Percentiles rank a stretch among this genome's conserved stretches.
phyloP scores from a whole-genome alignment of 2,329 filamentous ascomycete species.

The Aureobasidium pullulans region DNA sequence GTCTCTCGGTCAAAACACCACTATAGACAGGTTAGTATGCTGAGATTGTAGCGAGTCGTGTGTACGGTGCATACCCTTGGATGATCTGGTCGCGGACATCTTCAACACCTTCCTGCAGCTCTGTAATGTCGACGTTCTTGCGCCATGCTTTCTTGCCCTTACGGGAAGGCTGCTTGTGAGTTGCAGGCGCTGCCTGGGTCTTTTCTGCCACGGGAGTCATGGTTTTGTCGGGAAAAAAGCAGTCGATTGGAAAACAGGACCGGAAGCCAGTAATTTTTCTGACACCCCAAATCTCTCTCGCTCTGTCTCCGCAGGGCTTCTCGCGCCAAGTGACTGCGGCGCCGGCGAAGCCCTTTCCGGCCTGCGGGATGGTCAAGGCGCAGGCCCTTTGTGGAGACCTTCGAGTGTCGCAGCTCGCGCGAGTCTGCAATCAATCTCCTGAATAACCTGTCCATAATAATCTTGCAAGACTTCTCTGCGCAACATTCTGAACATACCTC shows the following conservation, averaged over 20 bases:
- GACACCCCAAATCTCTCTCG: background rate
- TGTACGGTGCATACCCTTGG: constrained; percentile 55
- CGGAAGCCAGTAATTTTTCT: background rate
- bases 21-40: constrained; percentile 37
- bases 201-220: constrained; percentile 1
- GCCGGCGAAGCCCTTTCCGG: constrained; percentile 8
- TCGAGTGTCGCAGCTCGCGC: constrained; percentile 8
- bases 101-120: constrained; percentile 75
- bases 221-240: background rate
- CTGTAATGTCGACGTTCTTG: constrained; percentile 91
- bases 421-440: constrained; percentile 9
- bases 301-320: constrained; percentile 2
- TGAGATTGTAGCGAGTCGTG: background rate
- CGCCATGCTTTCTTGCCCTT: constrained; percentile 99
- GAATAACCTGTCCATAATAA: background rate
- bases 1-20: constrained; percentile 77
- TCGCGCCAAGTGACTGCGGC: background rate
- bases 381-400: background rate
- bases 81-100: constrained; percentile 84
- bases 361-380: background rate
- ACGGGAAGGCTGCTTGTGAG: constrained; percentile 80
- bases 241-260: background rate
- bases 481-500: background rate
- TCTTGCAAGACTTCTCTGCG: background rate
- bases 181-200: constrained; percentile 53